Base-by-base conservation (phyloP, 768 basidiomycete genomes). In the Tylopilus subfusipes region DNA sequence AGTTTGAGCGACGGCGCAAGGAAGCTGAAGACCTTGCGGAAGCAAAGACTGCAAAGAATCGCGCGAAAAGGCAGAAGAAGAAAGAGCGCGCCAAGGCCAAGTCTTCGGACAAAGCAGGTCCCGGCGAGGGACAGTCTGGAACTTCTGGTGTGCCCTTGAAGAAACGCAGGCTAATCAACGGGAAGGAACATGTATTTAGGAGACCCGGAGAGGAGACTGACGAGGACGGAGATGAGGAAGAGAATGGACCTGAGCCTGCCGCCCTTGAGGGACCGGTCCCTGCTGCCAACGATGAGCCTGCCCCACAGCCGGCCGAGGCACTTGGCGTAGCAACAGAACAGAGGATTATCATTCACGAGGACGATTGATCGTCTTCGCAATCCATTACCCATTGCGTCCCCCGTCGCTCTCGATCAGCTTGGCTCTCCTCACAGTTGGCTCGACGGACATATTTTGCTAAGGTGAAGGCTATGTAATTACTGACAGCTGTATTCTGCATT, bases 41-140 rank as follows among this genome's bases (percentile, higher is more conserved):
- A 43, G 85, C 87, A 2, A 97, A 94, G 75, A 98, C 96, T 0
- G 86, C 92, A 13, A 98, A 94, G 75, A 99, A 99, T 69, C 82
- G 97, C 19, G 90, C 90, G 16, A 98, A 90, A 69, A 76, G 97
- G 42, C 90, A 87, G 71, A 97, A 96, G 78, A 92, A 93, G 77
- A 98, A 95, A 69, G 87, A 81, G 58, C 75, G 83, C 47, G 70
- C 81, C 36, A 85, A 87, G 68, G 68, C 45, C 74, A 82, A 68
- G 67, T 49, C 42, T 43, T 63, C 53, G 52, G 66, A 63, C 48
- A 67, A 72, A 48, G 55, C 57, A 16, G 62, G 67, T 36, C 63
- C 66, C 44, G 67, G 55, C n/a, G 65, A 64, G 40, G 58, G 56
- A 14, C 58, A 64, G 18, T 58, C 57, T 44, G 58, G 60, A 44